A percentile compares a stretch with the other conserved stretches of the same genome.
Evolutionary conservation across 2,329 filamentous ascomycete genomes (phyloP).

Genomic region (Aspergillus alliaceus): DNA sequence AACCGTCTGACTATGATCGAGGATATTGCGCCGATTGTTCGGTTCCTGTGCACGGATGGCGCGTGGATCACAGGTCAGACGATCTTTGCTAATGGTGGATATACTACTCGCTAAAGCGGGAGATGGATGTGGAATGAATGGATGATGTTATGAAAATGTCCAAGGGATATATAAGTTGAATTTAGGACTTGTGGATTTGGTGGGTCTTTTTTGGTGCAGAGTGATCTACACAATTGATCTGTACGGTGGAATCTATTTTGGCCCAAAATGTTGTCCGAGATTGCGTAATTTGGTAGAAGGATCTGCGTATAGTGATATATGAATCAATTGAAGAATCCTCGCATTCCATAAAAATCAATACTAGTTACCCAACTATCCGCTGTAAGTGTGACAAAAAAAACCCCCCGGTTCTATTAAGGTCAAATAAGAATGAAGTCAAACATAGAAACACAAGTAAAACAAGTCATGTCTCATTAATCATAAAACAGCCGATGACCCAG

Average conservation of each 20-base stretch:
- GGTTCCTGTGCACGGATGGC: constrained; percentile 47
- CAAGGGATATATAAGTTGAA: background rate
- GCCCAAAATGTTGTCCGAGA: no score
- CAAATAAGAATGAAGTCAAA: background rate
- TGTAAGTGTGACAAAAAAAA: background rate
- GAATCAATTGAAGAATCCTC: background rate
- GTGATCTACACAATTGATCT: no score
- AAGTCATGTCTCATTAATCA: constrained; percentile 10
- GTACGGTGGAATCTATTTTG: no score
- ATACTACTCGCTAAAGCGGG: constrained; percentile 43
- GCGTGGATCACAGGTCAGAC: constrained; percentile 50
- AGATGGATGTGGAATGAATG: background rate
- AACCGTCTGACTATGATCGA: constrained; percentile 43
- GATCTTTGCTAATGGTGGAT: constrained; percentile 51
- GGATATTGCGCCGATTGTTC: constrained; percentile 49
- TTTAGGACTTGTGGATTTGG: background rate
- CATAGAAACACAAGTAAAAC: background rate
- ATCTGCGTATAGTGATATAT: background rate
- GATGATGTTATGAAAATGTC: background rate
- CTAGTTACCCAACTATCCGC: background rate
- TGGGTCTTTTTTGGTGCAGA: no score
- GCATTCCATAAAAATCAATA: background rate
- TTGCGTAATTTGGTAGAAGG: background rate
- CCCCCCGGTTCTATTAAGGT: background rate
- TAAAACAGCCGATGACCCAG: constrained; percentile 8